Evolutionary conservation across 208 protist genomes (phyloP).

Genomic region (Leishmania martiniquensis): DNA sequence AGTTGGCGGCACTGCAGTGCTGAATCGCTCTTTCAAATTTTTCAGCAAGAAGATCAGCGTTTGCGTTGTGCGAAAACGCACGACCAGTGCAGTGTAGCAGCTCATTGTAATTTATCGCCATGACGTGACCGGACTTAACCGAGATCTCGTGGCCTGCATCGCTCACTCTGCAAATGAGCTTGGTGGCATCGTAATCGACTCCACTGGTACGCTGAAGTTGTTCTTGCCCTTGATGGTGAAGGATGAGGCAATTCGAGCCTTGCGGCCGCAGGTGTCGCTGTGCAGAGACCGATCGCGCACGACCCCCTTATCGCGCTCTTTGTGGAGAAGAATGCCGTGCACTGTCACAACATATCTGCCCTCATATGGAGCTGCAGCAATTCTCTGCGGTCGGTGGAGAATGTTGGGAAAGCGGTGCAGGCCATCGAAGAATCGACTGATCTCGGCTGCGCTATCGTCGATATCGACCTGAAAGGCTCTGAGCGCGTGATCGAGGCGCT

Average conservation of each 20-base stretch:
- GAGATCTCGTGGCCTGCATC: slow-evolving; percentile 33
- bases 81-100: slow-evolving; percentile 56
- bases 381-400: slow-evolving; percentile 65
- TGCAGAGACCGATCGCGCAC: slow-evolving; percentile 35
- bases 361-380: slow-evolving; percentile 59
- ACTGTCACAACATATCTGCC: slow-evolving; percentile 68
- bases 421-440: slow-evolving; percentile 61
- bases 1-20: slow-evolving; percentile 37
- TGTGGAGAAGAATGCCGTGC: slow-evolving; percentile 70
- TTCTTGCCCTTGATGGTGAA: slow-evolving; percentile 58
- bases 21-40: slow-evolving; percentile 50
- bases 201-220: slow-evolving; percentile 43
- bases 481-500: slow-evolving; percentile 55
- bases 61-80: slow-evolving; percentile 57
- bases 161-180: slow-evolving; percentile 49
- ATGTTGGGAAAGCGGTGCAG: slow-evolving; percentile 55
- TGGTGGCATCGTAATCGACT: slow-evolving; percentile 52
- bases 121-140: slow-evolving; percentile 43
- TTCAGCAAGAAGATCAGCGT: slow-evolving; percentile 59
- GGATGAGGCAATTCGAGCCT: slow-evolving; percentile 39
- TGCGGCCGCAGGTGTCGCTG: slow-evolving; percentile 31
- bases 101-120: slow-evolving; percentile 58
- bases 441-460: slow-evolving; percentile 70
- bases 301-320: slow-evolving; percentile 63
- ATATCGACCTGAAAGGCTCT: slow-evolving; percentile 42